Base-by-base conservation (phyloP, 2,329 filamentous ascomycete species). In the Microsporum audouinii region DNA sequence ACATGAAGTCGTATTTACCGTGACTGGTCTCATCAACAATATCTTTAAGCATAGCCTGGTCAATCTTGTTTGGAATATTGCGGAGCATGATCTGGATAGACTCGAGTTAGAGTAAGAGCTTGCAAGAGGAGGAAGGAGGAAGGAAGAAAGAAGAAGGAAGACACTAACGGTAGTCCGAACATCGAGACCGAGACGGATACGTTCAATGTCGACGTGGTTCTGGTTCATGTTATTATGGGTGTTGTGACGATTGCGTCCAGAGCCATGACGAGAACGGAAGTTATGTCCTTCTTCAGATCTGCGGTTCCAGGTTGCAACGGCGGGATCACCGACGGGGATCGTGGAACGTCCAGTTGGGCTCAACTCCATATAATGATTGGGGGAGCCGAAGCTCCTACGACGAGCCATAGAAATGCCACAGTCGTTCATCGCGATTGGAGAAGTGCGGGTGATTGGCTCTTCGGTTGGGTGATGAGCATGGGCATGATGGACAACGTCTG, bases 1-100 rank as follows among this genome's bases (percentile, higher is more conserved):
- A 99, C 79, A 95, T 85, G 73, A 97, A 97, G 71, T 97, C 91
- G 71, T 95, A 97, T 64, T 87, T 86, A 34, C 90, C 91, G 74
- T 82, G 84, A 71, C 86, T 89, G 14, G 85, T 88, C 64, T 87
- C 80, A 69, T 96, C 89, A 12, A 97, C 80, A 61, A 95, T 86
- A 0, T 79, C 75, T 77, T 95, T 95, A 14, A 96, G 76, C 77
- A 88, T 86, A 0, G 80, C 77, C 73, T 78, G 84, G 68, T 90
- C 84, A 61, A 96, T 86, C 68, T 91, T 90, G 76, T 96, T 96
- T 1, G 92, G 92, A 53, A 96, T 92, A 71, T 97, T 96, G 43
- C 92, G 86, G 36, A 96, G 75, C 92, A 97, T 96, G 65, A 97
- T 89, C 87, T 90, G 62, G 61, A 49, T 43, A 59, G 23, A 64